Conservation (phyloP, 176 grass and related monocot species). For the Coix lacrymajobi region DNA sequence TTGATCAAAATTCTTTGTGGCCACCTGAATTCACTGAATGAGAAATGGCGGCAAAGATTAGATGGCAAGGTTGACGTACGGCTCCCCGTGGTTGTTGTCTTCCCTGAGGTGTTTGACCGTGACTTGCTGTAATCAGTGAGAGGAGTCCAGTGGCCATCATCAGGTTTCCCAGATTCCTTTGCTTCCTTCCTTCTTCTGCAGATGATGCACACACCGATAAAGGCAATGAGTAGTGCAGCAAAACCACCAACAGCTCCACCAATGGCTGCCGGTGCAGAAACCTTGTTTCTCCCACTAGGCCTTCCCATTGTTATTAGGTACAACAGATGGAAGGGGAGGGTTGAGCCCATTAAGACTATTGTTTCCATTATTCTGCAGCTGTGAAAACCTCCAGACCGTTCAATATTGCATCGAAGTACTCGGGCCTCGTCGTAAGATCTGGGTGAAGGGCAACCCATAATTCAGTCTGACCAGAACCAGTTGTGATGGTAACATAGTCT, state of each 20-base stretch:
- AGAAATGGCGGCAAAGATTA: constrained; percentile 53
- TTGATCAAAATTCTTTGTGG: constrained; percentile 10
- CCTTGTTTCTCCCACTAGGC: background rate
- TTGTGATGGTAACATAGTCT: constrained; percentile 30
- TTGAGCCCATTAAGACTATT: constrained; percentile 60
- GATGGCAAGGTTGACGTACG: too few species aligned
- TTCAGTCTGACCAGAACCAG: constrained; percentile 32
- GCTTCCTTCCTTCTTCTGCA: constrained; percentile 44
- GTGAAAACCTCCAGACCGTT: constrained; percentile 86
- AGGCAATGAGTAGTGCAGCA: constrained; percentile 1
- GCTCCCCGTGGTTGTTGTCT: background rate
- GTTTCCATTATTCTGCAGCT: background rate
- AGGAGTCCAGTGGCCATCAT: too few species aligned
- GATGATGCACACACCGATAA: constrained; percentile 9
- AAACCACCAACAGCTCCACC: constrained; percentile 38
- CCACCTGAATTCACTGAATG: constrained; percentile 32
- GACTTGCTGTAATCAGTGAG: too few species aligned
- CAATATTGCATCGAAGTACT: constrained; percentile 71
- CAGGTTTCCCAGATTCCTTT: constrained; percentile 40
- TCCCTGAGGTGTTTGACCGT: too few species aligned
- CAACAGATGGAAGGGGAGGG: background rate
- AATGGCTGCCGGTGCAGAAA: background rate
- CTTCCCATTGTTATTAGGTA: background rate
- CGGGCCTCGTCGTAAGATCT: constrained; percentile 18
- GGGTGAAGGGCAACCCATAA: constrained; percentile 80